phyloP scores from a whole-genome alignment of 2,329 filamentous ascomycete genomes.

The Neoascochyta sp. region DNA sequence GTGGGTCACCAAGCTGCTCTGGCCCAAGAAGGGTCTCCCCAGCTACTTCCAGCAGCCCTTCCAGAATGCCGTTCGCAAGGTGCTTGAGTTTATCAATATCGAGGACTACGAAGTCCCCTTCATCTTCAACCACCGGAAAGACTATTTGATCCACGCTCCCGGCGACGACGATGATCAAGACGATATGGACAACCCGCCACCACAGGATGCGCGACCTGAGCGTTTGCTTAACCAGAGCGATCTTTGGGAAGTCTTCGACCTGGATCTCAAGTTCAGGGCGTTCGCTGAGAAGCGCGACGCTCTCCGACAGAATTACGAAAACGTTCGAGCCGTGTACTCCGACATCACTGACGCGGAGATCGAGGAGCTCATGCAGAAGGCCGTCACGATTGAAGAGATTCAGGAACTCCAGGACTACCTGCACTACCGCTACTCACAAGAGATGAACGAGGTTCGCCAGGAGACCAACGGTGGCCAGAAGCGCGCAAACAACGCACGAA shows the following conservation, averaged over 20 bases:
- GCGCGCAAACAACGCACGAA: constrained; percentile 77
- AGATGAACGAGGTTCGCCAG: constrained; percentile 75
- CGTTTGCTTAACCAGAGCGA: constrained; percentile 90
- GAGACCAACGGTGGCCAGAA: constrained; percentile 66
- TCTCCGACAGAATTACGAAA: constrained; percentile 74
- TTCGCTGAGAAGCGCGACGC: constrained; percentile 88
- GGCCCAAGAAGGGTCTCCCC: constrained; percentile 77
- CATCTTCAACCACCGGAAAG: constrained; percentile 96
- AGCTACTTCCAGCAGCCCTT: constrained; percentile 76
- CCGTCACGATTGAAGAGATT: constrained; percentile 86
- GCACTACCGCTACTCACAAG: constrained; percentile 84
- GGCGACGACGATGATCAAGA: constrained; percentile 56
- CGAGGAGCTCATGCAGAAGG: constrained; percentile 74
- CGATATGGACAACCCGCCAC: constrained; percentile 63
- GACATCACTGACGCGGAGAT: constrained; percentile 70
- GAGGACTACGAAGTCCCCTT: constrained; percentile 96
- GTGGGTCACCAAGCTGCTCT: constrained; percentile 89
- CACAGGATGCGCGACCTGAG: constrained; percentile 72
- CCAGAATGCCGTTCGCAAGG: constrained; percentile 81
- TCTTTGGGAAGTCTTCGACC: constrained; percentile 89
- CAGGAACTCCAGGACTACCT: constrained; percentile 96
- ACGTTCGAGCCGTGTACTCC: constrained; percentile 57
- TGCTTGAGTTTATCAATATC: constrained; percentile 90
- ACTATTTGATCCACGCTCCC: constrained; percentile 90
- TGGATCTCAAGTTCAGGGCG: constrained; percentile 92